A percentile compares a stretch with the other conserved stretches of the same genome.
phyloP scores from a whole-genome alignment of 768 basidiomycete species.

The Tylopilus felleus region DNA sequence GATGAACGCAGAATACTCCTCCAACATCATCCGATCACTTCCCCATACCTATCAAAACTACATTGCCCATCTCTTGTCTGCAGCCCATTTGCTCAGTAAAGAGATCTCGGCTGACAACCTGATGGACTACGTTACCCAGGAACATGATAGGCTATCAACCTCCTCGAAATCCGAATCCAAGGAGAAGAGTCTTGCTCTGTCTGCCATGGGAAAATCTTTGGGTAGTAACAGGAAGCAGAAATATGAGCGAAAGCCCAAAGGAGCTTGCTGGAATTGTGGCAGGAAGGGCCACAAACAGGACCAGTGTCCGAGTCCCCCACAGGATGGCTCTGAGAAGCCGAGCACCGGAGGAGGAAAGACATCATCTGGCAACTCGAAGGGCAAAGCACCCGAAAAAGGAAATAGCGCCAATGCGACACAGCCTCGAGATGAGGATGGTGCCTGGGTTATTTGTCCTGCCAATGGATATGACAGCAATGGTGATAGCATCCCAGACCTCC shows the following conservation, averaged over 20 bases:
- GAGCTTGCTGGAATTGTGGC: not conserved
- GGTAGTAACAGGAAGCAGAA: not conserved
- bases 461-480: not conserved
- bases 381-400: not conserved
- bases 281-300: not conserved
- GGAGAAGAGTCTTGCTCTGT: not conserved
- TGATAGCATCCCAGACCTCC: not conserved
- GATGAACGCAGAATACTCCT: not conserved
- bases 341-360: not conserved
- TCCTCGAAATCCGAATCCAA: not conserved
- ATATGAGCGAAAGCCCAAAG: not conserved
- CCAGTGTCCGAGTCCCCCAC: not conserved
- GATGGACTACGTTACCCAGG: not conserved
- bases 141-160: not conserved
- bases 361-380: not conserved
- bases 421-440: not conserved
- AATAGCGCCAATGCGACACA: not conserved
- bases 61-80: not conserved
- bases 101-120: not conserved
- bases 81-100: not conserved
- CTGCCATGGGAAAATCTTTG: not conserved
- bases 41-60: not conserved
- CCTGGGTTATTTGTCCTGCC: not conserved
- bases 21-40: not conserved
- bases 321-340: not conserved